phyloP scores from a whole-genome alignment of 1,284 basidiomycete species.

The Trichosporon ovoides region DNA sequence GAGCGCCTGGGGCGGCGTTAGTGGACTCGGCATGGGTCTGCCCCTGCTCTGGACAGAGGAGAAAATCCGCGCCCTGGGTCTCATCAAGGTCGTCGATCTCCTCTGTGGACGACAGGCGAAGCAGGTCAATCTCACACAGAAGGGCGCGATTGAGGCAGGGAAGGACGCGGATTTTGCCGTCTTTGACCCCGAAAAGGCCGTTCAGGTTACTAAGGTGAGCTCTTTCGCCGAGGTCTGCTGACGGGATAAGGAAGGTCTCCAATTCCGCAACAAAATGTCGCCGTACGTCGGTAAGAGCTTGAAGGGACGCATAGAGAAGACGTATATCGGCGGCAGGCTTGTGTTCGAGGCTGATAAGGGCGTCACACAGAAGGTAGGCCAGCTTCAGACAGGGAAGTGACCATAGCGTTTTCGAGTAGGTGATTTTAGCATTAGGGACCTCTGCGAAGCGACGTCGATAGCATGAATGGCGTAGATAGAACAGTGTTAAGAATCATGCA shows the following conservation, averaged over 20 bases:
- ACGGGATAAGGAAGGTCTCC: slow-evolving; percentile 60
- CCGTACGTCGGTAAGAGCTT: slow-evolving; percentile 73
- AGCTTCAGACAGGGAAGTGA: neutral
- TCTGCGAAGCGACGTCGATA: neutral
- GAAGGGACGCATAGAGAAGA: slow-evolving; percentile 65
- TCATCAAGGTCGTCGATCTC: slow-evolving; percentile 68
- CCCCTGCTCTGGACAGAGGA: slow-evolving; percentile 77
- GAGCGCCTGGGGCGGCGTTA: slow-evolving; percentile 88
- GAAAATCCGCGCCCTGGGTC: slow-evolving; percentile 46
- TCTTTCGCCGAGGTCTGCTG: neutral
- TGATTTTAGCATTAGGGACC: neutral
- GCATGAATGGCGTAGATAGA: neutral
- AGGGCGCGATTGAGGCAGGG: slow-evolving; percentile 68
- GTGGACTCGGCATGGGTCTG: slow-evolving; percentile 77
- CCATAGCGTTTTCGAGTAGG: no score
- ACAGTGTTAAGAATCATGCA: slow-evolving; percentile 43
- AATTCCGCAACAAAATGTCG: slow-evolving; percentile 88
- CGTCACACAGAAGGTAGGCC: slow-evolving; percentile 13
- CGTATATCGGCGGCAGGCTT: slow-evolving; percentile 66
- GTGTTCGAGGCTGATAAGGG: slow-evolving; percentile 55
- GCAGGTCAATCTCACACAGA: slow-evolving; percentile 67
- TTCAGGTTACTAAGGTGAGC: slow-evolving; percentile 55
- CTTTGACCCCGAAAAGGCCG: slow-evolving; percentile 67
- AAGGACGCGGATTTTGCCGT: slow-evolving; percentile 78
- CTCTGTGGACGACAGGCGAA: slow-evolving; percentile 63